Conservation (phyloP, 2,329 filamentous ascomycete genomes). For the Calonectria pseudoturangicola region DNA sequence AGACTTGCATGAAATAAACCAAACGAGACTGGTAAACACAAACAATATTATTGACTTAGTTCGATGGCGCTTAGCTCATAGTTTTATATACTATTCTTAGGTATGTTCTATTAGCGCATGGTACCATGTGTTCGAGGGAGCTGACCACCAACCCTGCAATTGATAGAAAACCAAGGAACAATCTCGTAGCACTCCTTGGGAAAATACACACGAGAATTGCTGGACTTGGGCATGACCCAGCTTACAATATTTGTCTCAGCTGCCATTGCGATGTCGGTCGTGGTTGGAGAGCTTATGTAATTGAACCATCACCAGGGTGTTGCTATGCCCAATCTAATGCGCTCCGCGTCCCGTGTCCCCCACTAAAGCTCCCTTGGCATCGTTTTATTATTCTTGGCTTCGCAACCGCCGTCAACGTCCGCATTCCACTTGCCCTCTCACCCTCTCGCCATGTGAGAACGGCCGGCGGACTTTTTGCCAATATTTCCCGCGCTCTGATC, state of each 20-base stretch:
- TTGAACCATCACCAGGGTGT: constrained; percentile 14
- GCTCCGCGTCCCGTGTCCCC: constrained; percentile 16
- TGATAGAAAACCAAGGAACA: too few species aligned
- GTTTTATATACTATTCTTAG: neutral
- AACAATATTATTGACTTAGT: neutral
- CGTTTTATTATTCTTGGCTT: constrained; percentile 24
- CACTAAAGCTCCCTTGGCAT: constrained; percentile 24
- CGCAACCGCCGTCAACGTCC: constrained; percentile 26
- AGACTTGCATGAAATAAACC: neutral
- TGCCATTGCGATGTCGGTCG: constrained; percentile 24
- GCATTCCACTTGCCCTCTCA: neutral
- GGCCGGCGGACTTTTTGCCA: constrained; percentile 28
- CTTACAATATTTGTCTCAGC: neutral
- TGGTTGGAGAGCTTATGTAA: constrained; percentile 20
- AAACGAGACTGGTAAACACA: neutral
- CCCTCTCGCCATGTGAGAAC: constrained; percentile 41
- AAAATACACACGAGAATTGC: neutral
- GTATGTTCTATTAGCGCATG: neutral
- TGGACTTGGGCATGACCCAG: neutral
- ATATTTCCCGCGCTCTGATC: neutral
- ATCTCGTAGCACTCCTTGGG: neutral
- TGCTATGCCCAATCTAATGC: constrained; percentile 7
- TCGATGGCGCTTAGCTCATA: neutral
- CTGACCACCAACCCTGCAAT: neutral
- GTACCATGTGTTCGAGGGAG: too few species aligned